Base-by-base conservation (phyloP, 2,329 filamentous ascomycete species). In the Pestalotiopsis sp. region DNA sequence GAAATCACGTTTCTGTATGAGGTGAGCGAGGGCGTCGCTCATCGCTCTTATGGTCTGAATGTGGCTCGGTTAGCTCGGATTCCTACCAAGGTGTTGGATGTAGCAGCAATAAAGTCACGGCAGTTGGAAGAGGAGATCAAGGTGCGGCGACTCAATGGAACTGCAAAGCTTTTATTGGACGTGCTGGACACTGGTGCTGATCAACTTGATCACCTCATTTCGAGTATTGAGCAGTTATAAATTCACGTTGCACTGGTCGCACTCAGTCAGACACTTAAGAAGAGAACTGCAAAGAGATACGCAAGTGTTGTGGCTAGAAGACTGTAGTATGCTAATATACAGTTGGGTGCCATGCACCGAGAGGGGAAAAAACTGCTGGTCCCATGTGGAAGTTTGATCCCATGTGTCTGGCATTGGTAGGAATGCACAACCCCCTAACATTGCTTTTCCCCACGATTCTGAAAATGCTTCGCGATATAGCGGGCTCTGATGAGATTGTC, bases 1-100 rank as follows among this genome's bases (percentile, higher is more conserved):
- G 91, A 97, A 60, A 92, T 99, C 58, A 98, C 96, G 0, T 99
- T 99, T 76, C 80, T 99, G 63, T 99, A 99, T 78, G 94, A 98
- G 78, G 92, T 98, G 2, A 92, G 89, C 1, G 93, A 96, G 72
- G 96, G 96, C 12, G 93, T 97, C 12, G 95, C 96, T 9, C 95
- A 98, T 84, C 88, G 96, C 4, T 97, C 93, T 20, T 99, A 99
- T 78, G 96, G 97, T 1, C 78, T 99, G 68, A 98, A 98, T 79
- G 96, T 98, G 25, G 96, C 96, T 14, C 86, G 93, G 60, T 82
- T 99, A 66, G 96, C 96, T 2, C 91, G 91, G 65, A 87, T 99
- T 57, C 94, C 95, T 0, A 87, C 87, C 69, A 85, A 88, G 68
- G 89, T 98, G 20, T 84, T 98, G 41, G 92, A 95, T 31, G 85